These are phyloP conservation scores for Boletellus emodensis DNA, from an alignment of 768 basidiomycete genomes.

Conservation along the genomic window DNA sequence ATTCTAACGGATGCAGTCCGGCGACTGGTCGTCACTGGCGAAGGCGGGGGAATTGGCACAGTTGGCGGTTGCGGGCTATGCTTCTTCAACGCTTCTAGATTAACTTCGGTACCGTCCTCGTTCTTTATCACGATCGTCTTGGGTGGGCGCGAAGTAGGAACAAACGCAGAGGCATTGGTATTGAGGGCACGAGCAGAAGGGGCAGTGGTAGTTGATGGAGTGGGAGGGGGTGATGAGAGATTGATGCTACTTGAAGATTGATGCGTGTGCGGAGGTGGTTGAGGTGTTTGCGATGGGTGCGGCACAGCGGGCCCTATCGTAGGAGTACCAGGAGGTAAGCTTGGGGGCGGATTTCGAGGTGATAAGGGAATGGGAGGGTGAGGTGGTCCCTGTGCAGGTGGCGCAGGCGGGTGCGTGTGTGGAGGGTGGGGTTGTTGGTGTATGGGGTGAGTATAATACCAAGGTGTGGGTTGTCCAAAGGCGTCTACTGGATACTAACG, in stretches of 20 bases:
- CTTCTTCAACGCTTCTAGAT: constrained; percentile 53
- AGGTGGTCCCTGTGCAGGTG: constrained; percentile 38
- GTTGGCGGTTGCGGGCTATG: constrained; percentile 39
- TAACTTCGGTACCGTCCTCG: constrained; percentile 61
- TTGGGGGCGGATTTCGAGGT: constrained; percentile 55
- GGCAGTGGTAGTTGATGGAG: constrained; percentile 51
- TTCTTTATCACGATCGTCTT: constrained; percentile 57
- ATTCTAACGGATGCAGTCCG: constrained; percentile 48
- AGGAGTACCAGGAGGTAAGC: constrained; percentile 65
- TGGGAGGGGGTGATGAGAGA: constrained; percentile 60
- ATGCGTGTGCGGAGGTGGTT: constrained; percentile 42
- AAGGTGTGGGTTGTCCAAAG: constrained; percentile 40
- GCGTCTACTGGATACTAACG: constrained; percentile 44
- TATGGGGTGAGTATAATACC: constrained; percentile 37
- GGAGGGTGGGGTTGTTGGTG: constrained; percentile 44
- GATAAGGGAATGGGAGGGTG: constrained; percentile 61
- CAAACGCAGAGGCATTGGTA: constrained; percentile 61
- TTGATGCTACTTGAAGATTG: constrained; percentile 44
- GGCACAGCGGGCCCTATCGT: constrained; percentile 59
- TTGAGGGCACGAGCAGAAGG: constrained; percentile 48
- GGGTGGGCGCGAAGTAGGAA: constrained; percentile 45
- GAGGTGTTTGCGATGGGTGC: constrained; percentile 40
- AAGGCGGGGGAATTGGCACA: constrained; percentile 38
- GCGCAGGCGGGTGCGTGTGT: constrained; percentile 37
- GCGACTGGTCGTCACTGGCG: constrained; percentile 24